Evolutionary conservation across 257 asterid genomes (phyloP).

Genomic region (Petrea volubilis): DNA sequence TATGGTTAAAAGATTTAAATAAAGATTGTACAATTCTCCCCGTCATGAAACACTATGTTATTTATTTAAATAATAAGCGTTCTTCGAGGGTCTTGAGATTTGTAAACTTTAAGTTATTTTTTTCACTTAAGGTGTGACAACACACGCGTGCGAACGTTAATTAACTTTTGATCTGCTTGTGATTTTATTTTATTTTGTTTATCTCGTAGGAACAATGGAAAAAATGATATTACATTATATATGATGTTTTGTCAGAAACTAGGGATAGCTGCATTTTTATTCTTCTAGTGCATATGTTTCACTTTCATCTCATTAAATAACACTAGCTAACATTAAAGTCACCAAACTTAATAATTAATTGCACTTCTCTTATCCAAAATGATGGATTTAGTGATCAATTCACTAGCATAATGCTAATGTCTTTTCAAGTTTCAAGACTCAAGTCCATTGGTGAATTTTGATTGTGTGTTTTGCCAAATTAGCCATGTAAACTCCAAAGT

Average conservation of each 20-base stretch:
- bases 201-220: neutral
- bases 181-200: neutral
- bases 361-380: neutral
- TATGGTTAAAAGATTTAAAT: constrained; percentile 43
- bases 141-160: constrained; percentile 39
- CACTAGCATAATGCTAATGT: neutral
- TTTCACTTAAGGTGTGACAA: constrained; percentile 13
- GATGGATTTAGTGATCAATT: neutral
- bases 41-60: constrained; percentile 32
- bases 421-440: neutral
- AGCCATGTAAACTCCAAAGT: neutral
- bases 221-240: constrained; percentile 9
- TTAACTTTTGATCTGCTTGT: neutral
- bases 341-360: neutral
- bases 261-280: constrained; percentile 30
- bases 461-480: neutral
- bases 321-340: neutral
- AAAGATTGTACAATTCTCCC: constrained; percentile 32
- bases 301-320: neutral
- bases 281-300: constrained; percentile 31
- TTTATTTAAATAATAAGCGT: constrained; percentile 8
- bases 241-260: constrained; percentile 22
- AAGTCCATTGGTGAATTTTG: neutral
- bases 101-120: constrained; percentile 14
- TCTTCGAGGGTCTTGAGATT: constrained; percentile 23